Percentiles rank a stretch among this genome's conserved stretches.
Evolutionary conservation across 2,329 filamentous ascomycete species (phyloP).

Genomic region (Rutstroemia sp.): DNA sequence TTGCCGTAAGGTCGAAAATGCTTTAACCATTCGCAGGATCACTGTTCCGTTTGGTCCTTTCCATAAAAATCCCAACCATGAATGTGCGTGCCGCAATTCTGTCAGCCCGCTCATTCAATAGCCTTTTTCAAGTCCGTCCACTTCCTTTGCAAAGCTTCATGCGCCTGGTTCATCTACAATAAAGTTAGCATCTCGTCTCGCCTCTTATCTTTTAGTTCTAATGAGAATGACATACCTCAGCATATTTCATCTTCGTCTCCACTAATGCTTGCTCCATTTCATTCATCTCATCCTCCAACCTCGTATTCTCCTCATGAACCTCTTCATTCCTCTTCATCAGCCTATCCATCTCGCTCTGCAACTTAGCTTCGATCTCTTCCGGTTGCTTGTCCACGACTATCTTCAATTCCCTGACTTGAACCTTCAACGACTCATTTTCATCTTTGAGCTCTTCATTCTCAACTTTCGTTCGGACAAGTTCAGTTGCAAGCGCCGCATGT

Average conservation of each 20-base stretch:
- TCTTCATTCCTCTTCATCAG: slow-evolving; percentile 89
- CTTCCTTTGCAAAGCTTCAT: slow-evolving; percentile 68
- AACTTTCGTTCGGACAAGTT: slow-evolving; percentile 86
- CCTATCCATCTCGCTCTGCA: slow-evolving; percentile 80
- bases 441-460: slow-evolving; percentile 87
- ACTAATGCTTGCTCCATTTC: slow-evolving; percentile 93
- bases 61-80: too few species aligned
- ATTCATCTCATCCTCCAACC: slow-evolving; percentile 78
- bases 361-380: slow-evolving; percentile 72
- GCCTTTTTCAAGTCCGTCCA: slow-evolving; percentile 65
- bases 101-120: not conserved
- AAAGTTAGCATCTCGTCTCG: slow-evolving; percentile 10
- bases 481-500: slow-evolving; percentile 83
- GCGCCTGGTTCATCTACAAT: slow-evolving; percentile 56
- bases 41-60: too few species aligned
- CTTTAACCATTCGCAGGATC: too few species aligned
- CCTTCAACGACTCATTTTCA: slow-evolving; percentile 78
- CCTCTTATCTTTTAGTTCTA: not conserved
- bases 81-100: too few species aligned
- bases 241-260: slow-evolving; percentile 88
- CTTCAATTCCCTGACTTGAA: slow-evolving; percentile 78
- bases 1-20: too few species aligned
- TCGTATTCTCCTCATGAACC: slow-evolving; percentile 87
- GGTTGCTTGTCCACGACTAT: slow-evolving; percentile 86
- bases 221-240: slow-evolving; percentile 63